Base-by-base conservation (phyloP, 306 rosid species). In the Prunus mume region DNA sequence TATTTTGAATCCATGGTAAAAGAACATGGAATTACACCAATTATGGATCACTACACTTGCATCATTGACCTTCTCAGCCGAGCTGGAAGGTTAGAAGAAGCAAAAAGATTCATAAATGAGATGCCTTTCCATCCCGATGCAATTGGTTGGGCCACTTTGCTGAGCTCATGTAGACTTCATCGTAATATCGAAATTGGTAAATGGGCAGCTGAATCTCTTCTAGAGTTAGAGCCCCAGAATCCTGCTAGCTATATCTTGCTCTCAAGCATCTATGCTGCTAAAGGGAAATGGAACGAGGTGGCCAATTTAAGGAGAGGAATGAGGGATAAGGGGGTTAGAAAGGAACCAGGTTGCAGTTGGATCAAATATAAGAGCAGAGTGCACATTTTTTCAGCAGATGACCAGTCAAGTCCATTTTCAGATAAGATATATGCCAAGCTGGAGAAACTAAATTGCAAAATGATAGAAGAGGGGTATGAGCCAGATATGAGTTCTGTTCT, bases 261-360 rank as follows among this genome's bases (percentile, higher is more conserved):
- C 71, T 87, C 95, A 65, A 94, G 91, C 77, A 86, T 91, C 60
- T 94, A 91, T 79, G 98, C 96, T 68, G 89, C 91, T 18, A 85
- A 86, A 75, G 96, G 98, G 57, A 81, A 86, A 80, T 91, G 96
- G 97, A 88, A 87, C 70, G 88, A 87, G 69, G 97, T 94, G 76
- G 91, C 98, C 68, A 82, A 79, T 79, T 78, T 90, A 73, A 89
- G 98, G 82, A 91, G 81, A 80, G 94, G 85, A 67, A 91, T 94
- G 97, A 90, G 94, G 80, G 93, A 84, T 17, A 86, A 83, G 84
- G 93, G 93, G 71, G 85, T 88, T 78, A 88, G 83, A 84, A 94
- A 91, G 85, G 97, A 94, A 75, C 98, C 93, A 0, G 97, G 98
- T 74, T 91, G 91, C 80, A 94, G 97, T 82, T 94, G 98, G 98